Base-by-base conservation (phyloP, 2,329 filamentous ascomycete species). In the Hawksworthiomyces lignivorus region DNA sequence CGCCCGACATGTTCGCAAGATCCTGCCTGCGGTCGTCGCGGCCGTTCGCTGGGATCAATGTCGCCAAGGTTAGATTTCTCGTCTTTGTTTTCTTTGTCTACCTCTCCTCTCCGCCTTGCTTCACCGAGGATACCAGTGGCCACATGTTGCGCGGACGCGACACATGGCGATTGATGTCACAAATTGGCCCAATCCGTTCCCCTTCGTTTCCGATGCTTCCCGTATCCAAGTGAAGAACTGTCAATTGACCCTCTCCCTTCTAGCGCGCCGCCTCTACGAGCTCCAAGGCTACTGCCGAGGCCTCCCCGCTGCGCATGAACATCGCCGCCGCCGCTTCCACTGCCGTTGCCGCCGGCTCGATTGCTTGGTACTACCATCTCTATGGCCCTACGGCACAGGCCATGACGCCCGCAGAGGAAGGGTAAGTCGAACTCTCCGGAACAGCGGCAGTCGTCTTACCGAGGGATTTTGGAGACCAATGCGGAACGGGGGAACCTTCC, bases 361-460 rank as follows among this genome's bases (percentile, higher is more conserved):
- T 90, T 59, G 89, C 87, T 56, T 97, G 89, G 88, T 97, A 96
- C 73, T 94, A 90, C 68, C 87, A 95, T 69, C 82, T 94, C 56
- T 97, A 94, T 68, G 92, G 89, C 60, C 80, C 86, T 57, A 81
- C 84, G 57, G 84, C 86, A 50, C 79, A 87, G 67, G 92, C 92
- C 56, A 84, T 84, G 81, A 89, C 90, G 56, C 88, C 87, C 51
- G 84, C 84, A 60, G 92, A 98, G 75, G 92, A 98, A 80, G 92
- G 92, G 92, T 98, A 76, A 82, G 90, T 84, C 39, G 36, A 20
- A n/a, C 18, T 7, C 7, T n/a, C 7, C 32, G 11, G 21, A n/a
- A 6, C 15, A 18, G 8, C 10, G 56, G 56, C 50, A 54, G 54
- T 8, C 15, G 7, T 26, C 10, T 17, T 26, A 21, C 4, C 20